Conservation (phyloP, 805 yeast species). For the Ogataea paraovalis region DNA sequence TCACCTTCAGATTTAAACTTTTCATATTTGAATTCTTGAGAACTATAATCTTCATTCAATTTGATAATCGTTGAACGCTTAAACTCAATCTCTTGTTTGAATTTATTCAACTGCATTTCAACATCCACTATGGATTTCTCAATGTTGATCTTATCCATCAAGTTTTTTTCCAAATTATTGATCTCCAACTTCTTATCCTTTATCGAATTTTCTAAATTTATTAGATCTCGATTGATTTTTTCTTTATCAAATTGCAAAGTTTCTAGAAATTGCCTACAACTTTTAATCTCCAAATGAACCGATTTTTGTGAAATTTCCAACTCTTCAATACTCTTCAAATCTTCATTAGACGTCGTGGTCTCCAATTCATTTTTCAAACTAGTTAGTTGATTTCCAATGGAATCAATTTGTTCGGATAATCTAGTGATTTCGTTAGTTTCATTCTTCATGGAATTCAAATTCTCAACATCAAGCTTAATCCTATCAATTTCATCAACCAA, state of each 20-base stretch:
- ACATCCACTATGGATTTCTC: constrained; percentile 31
- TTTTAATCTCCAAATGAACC: constrained; percentile 37
- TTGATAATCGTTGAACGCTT: constrained; percentile 4
- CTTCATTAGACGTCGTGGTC: constrained; percentile 7
- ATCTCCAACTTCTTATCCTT: constrained; percentile 52
- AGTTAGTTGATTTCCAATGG: constrained; percentile 24
- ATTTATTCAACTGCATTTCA: constrained; percentile 21
- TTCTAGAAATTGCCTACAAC: constrained; percentile 33
- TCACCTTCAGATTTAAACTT: constrained; percentile 18
- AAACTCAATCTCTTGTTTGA: constrained; percentile 2
- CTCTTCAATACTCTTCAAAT: constrained; percentile 37
- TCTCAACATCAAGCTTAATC: not conserved
- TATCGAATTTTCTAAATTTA: constrained; percentile 43
- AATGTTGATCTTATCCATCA: constrained; percentile 43
- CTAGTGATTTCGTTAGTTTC: constrained; percentile 35
- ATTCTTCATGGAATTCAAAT: constrained; percentile 5
- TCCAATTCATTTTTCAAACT: constrained; percentile 14
- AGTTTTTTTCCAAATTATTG: constrained; percentile 48
- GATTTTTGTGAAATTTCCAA: constrained; percentile 41
- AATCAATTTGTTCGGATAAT: constrained; percentile 29
- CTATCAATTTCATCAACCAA: not conserved
- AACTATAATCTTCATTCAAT: constrained; percentile 15
- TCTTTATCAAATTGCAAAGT: constrained; percentile 41
- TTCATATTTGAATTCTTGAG: constrained; percentile 4
- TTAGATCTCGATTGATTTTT: constrained; percentile 37